These are phyloP conservation scores for Abrus precatorius DNA, from an alignment of 306 rosid genomes.

Conservation along the genomic window DNA sequence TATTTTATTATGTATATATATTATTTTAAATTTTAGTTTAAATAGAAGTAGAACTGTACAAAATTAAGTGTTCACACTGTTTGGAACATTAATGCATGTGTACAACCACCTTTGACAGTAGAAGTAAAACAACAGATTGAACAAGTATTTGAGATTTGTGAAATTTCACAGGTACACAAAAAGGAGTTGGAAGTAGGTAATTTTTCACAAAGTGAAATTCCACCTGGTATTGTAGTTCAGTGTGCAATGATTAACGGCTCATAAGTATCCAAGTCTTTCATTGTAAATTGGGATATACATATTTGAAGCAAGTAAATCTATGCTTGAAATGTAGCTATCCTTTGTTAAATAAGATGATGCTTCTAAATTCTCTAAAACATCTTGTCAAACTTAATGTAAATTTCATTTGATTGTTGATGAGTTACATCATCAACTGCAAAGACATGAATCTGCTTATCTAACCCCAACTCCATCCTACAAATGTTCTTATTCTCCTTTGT, in stretches of 20 bases:
- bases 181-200: not conserved
- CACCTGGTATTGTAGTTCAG: not conserved
- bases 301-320: slow-evolving; percentile 6
- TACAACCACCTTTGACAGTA: no score
- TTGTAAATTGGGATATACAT: not conserved
- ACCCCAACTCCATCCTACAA: slow-evolving; percentile 65
- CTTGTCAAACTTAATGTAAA: no score
- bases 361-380: slow-evolving; percentile 42
- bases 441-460: slow-evolving; percentile 53
- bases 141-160: not conserved
- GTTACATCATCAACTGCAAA: no score
- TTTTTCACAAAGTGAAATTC: slow-evolving; percentile 6
- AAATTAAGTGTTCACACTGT: no score
- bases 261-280: slow-evolving; percentile 12
- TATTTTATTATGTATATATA: no score
- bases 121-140: slow-evolving; percentile 18
- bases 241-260: not conserved
- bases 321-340: slow-evolving; percentile 16
- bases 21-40: no score
- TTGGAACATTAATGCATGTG: no score
- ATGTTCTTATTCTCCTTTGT: slow-evolving; percentile 51
- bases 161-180: not conserved
- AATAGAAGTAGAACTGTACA: no score
- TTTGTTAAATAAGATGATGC: slow-evolving; percentile 1
- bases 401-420: no score